Base-by-base conservation (phyloP, 192 early-diverging fungal genomes). In the Lobulomyces angularis region DNA sequence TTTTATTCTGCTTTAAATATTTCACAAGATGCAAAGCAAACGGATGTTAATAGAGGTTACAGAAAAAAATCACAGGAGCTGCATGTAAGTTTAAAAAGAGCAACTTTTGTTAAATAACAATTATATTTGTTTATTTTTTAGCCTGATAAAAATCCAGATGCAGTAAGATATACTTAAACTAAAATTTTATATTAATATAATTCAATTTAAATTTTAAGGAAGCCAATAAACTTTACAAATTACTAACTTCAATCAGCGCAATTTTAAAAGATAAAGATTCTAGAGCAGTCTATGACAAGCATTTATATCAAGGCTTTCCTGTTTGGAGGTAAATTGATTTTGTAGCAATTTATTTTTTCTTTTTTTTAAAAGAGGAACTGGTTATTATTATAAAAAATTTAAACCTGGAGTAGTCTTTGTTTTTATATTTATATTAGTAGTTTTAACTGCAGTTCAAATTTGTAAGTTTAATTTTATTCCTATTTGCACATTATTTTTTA, bases 121-220 rank as follows among this genome's bases (percentile, higher is more conserved):
- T n/a, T n/a, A n/a, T n/a, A n/a, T n/a, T n/a, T n/a, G n/a, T n/a
- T n/a, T n/a, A n/a, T n/a, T n/a, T n/a, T n/a, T n/a, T n/a, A n/a
- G n/a, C 69, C 69, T 16, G 69, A 71, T 55, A 67, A 68, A 50
- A 71, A 64, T 59, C 52, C 64, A 8, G 43, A 34, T 9, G 43
- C 50, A 20, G 25, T n/a, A n/a, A n/a, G n/a, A n/a, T n/a, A n/a
- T n/a, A n/a, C n/a, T n/a, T n/a, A n/a, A n/a, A n/a, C n/a, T n/a
- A n/a, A n/a, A n/a, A n/a, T n/a, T n/a, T n/a, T n/a, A n/a, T n/a
- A n/a, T n/a, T n/a, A n/a, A n/a, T n/a, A n/a, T 48, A 30, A 37
- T 9, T 17, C 24, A 8, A 20, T 55, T 45, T 55, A 36, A 23
- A 45, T 34, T 22, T 16, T 37, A 14, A 16, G 19, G 31, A 49